These are phyloP conservation scores for Neoboletus brunneissimus DNA, from an alignment of 768 basidiomycete species.

Conservation along the genomic window DNA sequence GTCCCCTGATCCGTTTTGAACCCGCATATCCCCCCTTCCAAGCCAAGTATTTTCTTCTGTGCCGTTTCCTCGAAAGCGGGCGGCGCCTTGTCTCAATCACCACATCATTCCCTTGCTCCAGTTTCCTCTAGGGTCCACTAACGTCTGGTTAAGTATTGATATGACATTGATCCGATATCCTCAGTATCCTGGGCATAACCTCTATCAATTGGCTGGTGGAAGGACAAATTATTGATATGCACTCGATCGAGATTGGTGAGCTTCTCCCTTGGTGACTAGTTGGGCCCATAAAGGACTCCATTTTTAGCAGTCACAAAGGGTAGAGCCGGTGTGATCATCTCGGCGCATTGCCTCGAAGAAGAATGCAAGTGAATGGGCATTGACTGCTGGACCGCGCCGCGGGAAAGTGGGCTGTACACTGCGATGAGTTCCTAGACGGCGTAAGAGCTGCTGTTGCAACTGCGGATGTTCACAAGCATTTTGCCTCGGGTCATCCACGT, in stretches of 20 bases:
- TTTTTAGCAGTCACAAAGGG: background rate
- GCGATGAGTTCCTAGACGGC: background rate
- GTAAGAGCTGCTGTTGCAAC: background rate
- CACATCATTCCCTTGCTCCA: background rate
- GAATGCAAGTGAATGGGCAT: background rate
- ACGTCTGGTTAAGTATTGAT: background rate
- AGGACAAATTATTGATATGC: too few species aligned
- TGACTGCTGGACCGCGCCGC: background rate
- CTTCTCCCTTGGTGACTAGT: background rate
- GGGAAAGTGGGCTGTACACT: constrained; percentile 10
- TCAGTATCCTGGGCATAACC: background rate
- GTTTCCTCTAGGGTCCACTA: background rate
- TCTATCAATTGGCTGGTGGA: background rate
- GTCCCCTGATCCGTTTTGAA: background rate
- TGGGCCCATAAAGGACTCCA: background rate
- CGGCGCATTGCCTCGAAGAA: constrained; percentile 4
- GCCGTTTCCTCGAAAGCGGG: background rate
- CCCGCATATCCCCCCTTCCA: background rate
- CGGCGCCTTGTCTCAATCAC: background rate
- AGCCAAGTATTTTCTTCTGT: background rate
- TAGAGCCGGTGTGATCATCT: background rate
- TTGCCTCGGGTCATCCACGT: background rate
- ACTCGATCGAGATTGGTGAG: constrained; percentile 1
- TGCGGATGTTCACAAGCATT: background rate
- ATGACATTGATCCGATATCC: background rate